Evolutionary conservation across 164 flowering plant genomes (phyloP), one percentile per base, ranked within the genome.

Genomic region (Hamamelis virginiana): DNA sequence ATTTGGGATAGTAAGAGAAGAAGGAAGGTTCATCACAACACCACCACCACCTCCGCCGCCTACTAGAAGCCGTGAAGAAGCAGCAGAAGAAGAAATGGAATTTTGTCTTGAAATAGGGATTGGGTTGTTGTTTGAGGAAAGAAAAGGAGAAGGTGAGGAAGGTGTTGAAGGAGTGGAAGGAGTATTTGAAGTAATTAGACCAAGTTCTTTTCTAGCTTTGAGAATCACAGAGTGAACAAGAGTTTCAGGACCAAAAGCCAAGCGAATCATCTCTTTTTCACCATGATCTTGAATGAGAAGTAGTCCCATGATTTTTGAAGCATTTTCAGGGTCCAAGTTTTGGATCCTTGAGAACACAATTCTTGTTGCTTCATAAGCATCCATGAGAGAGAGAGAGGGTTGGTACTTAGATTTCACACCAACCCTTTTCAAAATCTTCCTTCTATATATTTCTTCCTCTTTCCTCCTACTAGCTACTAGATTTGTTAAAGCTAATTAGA

Each of bases 241-340:
- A 28, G 91, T 65, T 64, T 94, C 97, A 0, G 98, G 96, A 1
- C 94, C 94, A 68, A 90, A 90, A 70, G 97, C 97, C 60, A 94
- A 77, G n/a, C 97, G 76, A 48, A 91, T 94, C 97, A 94, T 90
- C 56, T 94, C 98, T 64, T 88, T 88, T 72, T 92, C 98, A 10
- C 96, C 97, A 66, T 94, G 96, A 68, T 91, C 98, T 75, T 94
- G 94, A 14, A 91, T 80, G 8, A 94, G 83, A 13, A 94, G 85
- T 1, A 87, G 70, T 9, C 98, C 98, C 89, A 90, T 94, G 81
- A 94, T 90, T 65, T 86, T 91, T 1, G 97, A 81, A 11, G 97
- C 97, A 75, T 89, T 90, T 74, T 90, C 96, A 0, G 95, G 95
- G 76, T 94, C 96, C 59, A 92, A 66, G 75, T 46, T 82, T 61